These are phyloP conservation scores for Pleurotus tuber-regium DNA, from an alignment of 768 basidiomycete species.

Conservation along the genomic window DNA sequence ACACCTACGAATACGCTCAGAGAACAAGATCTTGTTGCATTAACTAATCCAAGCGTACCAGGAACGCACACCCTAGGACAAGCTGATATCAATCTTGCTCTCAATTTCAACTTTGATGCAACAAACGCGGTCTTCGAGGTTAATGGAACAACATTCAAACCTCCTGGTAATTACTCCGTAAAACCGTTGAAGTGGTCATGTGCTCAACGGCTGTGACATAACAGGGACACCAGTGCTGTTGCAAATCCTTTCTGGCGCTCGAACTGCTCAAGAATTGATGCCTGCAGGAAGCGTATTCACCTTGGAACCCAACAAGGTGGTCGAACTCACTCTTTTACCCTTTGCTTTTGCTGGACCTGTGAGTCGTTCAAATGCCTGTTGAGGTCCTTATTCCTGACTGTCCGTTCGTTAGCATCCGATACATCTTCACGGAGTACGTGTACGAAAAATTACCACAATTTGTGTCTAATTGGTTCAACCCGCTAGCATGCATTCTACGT, in stretches of 20 bases:
- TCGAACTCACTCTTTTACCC: not conserved
- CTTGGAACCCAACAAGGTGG: not conserved
- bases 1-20: conserved; percentile 21
- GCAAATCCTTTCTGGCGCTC: conserved; percentile 42
- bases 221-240: conserved; percentile 37
- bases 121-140: conserved; percentile 25
- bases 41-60: conserved; percentile 17
- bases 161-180: conserved; percentile 27
- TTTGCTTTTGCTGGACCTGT: conserved; percentile 1
- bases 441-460: not conserved
- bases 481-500: conserved; percentile 37
- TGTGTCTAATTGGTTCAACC: not conserved
- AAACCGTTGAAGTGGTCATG: no score
- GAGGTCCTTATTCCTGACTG: not conserved
- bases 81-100: conserved; percentile 23
- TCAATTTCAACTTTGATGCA: conserved; percentile 16
- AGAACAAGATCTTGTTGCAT: conserved; percentile 24
- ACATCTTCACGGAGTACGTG: conserved; percentile 45
- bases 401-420: conserved; percentile 35
- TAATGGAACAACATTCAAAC: conserved; percentile 25
- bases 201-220: no score
- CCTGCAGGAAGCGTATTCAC: conserved; percentile 1
- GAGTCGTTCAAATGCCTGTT: not conserved
- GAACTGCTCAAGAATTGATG: conserved; percentile 24
- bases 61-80: conserved; percentile 21